phyloP scores from a whole-genome alignment of 345 rosid species.

The Barbarea vulgaris region DNA sequence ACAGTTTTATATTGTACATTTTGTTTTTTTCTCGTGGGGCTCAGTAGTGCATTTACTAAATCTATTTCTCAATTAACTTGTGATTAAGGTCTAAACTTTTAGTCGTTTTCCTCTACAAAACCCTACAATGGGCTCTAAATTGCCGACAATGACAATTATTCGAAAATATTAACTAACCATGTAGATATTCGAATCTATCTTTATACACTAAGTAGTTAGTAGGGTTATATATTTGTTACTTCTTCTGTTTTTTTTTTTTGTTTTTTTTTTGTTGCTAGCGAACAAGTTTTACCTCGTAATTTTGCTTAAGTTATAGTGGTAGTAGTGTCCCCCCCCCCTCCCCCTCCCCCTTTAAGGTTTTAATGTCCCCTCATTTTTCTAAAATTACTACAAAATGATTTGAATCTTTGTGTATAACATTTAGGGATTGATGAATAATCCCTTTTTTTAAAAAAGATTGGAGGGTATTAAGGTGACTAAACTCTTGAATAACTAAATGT shows the following conservation, averaged over 20 bases:
- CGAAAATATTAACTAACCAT: neutral
- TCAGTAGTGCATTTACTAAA: neutral
- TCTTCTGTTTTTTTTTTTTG: neutral
- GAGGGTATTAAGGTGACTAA: slow-evolving; percentile 17
- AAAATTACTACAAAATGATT: neutral
- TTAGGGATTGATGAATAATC: slow-evolving; percentile 26
- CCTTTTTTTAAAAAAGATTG: neutral
- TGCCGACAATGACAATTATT: neutral
- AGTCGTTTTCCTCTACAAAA: neutral
- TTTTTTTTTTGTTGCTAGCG: neutral
- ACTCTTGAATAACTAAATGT: neutral
- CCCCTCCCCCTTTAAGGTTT: neutral
- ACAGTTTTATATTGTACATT: no score
- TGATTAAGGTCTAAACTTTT: neutral
- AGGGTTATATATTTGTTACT: no score
- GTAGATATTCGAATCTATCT: neutral
- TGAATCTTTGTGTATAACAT: neutral
- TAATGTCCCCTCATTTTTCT: neutral
- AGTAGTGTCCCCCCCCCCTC: neutral
- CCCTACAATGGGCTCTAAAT: neutral
- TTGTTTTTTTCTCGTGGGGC: neutral
- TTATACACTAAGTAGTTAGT: neutral
- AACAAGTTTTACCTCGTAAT: neutral
- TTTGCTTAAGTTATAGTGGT: neutral
- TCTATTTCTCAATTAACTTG: neutral